Percentiles rank a stretch among this genome's conserved stretches.
Evolutionary conservation across 2,329 filamentous ascomycete species (phyloP).

Genomic region (Rhynchosporium secalis): DNA sequence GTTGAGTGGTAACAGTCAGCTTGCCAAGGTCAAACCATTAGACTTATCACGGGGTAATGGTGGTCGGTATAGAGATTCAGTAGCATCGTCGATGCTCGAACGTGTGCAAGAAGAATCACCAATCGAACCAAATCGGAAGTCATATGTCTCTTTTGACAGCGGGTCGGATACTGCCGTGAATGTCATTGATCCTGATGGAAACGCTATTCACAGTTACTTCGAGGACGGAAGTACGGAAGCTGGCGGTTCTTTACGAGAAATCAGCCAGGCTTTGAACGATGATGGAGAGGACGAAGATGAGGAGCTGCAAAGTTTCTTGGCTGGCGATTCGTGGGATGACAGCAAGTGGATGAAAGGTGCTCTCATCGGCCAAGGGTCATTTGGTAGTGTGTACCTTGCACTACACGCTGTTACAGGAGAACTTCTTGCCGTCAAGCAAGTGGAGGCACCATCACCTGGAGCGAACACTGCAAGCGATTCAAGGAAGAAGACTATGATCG

Average conservation of each 20-base stretch:
- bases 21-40: conserved; percentile 50
- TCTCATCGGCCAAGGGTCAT: conserved; percentile 93
- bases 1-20: conserved; percentile 64
- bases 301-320: conserved; percentile 84
- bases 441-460: conserved; percentile 80
- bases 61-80: conserved; percentile 76
- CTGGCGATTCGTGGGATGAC: conserved; percentile 91
- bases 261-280: conserved; percentile 81
- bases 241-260: conserved; percentile 75
- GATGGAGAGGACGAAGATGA: conserved; percentile 92
- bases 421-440: conserved; percentile 97
- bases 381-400: conserved; percentile 92
- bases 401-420: conserved; percentile 95
- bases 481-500: conserved; percentile 97
- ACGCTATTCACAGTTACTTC: conserved; percentile 74
- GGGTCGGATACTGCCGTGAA: conserved; percentile 70
- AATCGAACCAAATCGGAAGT: conserved; percentile 85
- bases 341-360: conserved; percentile 99
- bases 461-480: conserved; percentile 79
- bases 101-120: conserved; percentile 86
- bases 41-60: conserved; percentile 43
- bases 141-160: conserved; percentile 83
- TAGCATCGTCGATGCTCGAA: conserved; percentile 85
- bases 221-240: conserved; percentile 76
- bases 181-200: conserved; percentile 75